phyloP scores from a whole-genome alignment of 2,329 filamentous ascomycete species.

The Fusarium mexicanum region DNA sequence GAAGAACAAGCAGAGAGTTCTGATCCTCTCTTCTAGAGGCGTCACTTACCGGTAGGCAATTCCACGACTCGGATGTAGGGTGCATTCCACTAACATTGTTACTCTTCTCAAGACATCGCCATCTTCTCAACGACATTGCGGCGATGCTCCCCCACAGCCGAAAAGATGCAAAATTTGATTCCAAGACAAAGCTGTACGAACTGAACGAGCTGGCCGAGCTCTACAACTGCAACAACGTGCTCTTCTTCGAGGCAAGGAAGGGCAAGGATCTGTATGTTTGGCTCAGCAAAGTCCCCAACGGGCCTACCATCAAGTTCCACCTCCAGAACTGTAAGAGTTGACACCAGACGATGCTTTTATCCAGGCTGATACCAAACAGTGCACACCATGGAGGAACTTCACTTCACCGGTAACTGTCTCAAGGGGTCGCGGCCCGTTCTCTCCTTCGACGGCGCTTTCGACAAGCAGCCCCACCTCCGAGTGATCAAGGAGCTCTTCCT shows the following conservation, averaged over 20 bases:
- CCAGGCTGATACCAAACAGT: conserved; percentile 59
- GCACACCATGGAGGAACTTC: conserved; percentile 96
- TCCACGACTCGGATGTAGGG: background rate
- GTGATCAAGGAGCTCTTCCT: conserved; percentile 90
- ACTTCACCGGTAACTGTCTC: conserved; percentile 96
- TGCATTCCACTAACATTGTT: conserved; percentile 30
- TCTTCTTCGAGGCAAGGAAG: conserved; percentile 96
- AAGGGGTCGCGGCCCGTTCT: conserved; percentile 92
- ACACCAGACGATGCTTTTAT: background rate
- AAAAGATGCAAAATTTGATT: conserved; percentile 97
- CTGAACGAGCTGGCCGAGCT: conserved; percentile 80
- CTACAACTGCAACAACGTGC: conserved; percentile 93
- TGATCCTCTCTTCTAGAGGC: conserved; percentile 92
- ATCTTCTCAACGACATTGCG: conserved; percentile 89
- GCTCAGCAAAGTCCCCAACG: conserved; percentile 87
- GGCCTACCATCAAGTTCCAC: conserved; percentile 72
- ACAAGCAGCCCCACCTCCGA: conserved; percentile 79
- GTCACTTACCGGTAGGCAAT: conserved; percentile 80
- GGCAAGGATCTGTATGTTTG: conserved; percentile 94
- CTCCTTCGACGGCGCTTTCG: conserved; percentile 90
- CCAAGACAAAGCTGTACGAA: conserved; percentile 86
- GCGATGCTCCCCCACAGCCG: conserved; percentile 89
- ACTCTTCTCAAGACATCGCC: conserved; percentile 75
- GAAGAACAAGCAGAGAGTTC: conserved; percentile 79
- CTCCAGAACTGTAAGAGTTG: conserved; percentile 73